Evolutionary conservation across 495 filamentous ascomycete species (phyloP), one percentile per base, ranked within the genome.

Genomic region (Podospora australis): DNA sequence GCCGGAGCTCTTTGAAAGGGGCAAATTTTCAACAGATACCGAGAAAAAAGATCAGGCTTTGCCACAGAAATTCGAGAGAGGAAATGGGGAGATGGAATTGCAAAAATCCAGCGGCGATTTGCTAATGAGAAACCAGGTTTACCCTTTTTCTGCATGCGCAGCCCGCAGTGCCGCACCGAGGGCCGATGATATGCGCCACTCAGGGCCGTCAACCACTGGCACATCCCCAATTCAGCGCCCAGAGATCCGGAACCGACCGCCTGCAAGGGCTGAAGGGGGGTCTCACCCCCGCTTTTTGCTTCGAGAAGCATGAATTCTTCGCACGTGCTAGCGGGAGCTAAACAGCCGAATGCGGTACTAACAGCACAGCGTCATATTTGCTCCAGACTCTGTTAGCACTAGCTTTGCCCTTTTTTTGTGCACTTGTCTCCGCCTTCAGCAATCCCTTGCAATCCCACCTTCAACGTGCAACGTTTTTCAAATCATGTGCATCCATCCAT

Each of bases 161-260:
- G 34, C n/a, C 34, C 5, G 4, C 13, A n/a, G 40, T 26, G 10
- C 6, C 22, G 17, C 39, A 21, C 21, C 35, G 29, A 24, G 49
- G 47, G 56, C 56, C 56, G 56, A 59, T 16, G 46, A 7, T 59
- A 59, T 59, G 52, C 56, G 56, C 52, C 49, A 55, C 53, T 16
- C 7, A 36, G 7, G 34, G 7, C 28, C 28, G 28, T 30, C 19
- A 7, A 22, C 22, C 39, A 11, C 34, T 13, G 4, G 39, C 14
- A 41, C 39, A 21, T 24, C 25, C 24, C 23, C 34, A 25, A n/a
- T n/a, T n/a, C n/a, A n/a, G 11, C 22, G 49, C 43, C 49, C 43
- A 36, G 34, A 22, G 21, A 13, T 14, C 50, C 50, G 50, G 44
- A 48, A 26, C 50, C 44, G 21, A 48, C 50, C 44, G 36, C 11